Conservation (phyloP, 2,329 filamentous ascomycete species). For the Cylindrodendrum hubeiense region DNA sequence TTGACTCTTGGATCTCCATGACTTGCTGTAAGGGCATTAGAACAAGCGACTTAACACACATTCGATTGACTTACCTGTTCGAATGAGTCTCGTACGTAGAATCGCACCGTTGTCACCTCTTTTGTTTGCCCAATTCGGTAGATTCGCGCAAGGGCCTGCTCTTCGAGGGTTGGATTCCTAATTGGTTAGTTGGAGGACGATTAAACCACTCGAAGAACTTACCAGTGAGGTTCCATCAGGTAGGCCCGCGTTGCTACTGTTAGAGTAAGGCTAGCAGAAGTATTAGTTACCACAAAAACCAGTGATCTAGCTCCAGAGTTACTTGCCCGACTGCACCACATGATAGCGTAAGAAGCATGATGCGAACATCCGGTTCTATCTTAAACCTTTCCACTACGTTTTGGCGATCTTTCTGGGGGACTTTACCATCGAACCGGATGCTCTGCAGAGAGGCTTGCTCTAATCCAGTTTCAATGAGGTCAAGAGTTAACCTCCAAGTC, state of each 20-base stretch:
- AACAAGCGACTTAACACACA: rapidly evolving
- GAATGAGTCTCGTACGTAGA: slow-evolving; percentile 52
- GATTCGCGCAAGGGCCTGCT: slow-evolving; percentile 56
- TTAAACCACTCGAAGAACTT: background rate
- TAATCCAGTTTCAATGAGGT: slow-evolving; percentile 58
- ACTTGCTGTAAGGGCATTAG: background rate
- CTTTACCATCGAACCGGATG: slow-evolving; percentile 62
- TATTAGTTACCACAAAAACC: background rate
- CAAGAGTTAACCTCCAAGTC: slow-evolving; percentile 61
- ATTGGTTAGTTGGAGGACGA: rapidly evolving
- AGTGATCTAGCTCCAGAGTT: background rate
- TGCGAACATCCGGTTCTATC: slow-evolving; percentile 49
- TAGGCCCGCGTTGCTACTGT: slow-evolving; percentile 61
- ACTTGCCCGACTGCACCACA: slow-evolving; percentile 65
- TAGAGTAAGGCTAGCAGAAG: slow-evolving; percentile 55
- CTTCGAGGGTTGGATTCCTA: slow-evolving; percentile 58
- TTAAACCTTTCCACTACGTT: slow-evolving; percentile 55
- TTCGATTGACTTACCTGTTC: slow-evolving; percentile 46
- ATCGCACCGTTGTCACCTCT: slow-evolving; percentile 53
- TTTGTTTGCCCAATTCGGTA: slow-evolving; percentile 51
- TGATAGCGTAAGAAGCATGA: slow-evolving; percentile 62
- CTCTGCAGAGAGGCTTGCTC: slow-evolving; percentile 47
- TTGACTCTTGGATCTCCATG: slow-evolving; percentile 32
- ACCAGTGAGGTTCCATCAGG: slow-evolving; percentile 65
- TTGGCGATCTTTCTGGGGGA: slow-evolving; percentile 56